phyloP scores from a whole-genome alignment of 352 stramenopile species.

The Phytophthora sojae region DNA sequence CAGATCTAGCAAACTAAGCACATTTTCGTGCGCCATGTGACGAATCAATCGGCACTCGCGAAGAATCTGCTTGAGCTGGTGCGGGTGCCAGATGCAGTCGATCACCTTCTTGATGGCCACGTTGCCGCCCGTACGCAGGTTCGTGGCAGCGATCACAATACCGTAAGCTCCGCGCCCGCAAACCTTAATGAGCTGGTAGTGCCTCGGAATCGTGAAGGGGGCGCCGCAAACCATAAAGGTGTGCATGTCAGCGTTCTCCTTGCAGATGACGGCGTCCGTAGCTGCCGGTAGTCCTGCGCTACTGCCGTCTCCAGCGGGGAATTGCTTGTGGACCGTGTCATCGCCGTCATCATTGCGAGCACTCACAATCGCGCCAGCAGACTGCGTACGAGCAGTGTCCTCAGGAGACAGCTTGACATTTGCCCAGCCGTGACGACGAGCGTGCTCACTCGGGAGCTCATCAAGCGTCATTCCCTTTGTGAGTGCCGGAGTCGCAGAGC shows the following conservation, averaged over 20 bases:
- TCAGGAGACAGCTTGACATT: conserved; percentile 86
- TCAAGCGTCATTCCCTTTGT: conserved; percentile 47
- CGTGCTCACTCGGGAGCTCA: conserved; percentile 48
- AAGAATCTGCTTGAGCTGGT: conserved; percentile 91
- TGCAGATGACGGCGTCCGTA: conserved; percentile 74
- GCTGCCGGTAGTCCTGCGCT: conserved; percentile 30
- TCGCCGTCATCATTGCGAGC: conserved; percentile 38
- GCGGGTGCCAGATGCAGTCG: conserved; percentile 90
- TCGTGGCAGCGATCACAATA: conserved; percentile 90
- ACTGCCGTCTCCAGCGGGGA: conserved; percentile 32
- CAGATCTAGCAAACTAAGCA: conserved; percentile 86
- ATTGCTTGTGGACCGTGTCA: conserved; percentile 49
- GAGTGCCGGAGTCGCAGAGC: conserved; percentile 47
- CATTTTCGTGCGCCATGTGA: conserved; percentile 88
- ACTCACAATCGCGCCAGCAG: conserved; percentile 56
- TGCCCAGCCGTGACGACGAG: conserved; percentile 73
- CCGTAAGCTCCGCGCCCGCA: conserved; percentile 89
- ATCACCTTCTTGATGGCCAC: conserved; percentile 94
- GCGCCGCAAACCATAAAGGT: conserved; percentile 92
- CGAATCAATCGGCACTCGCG: conserved; percentile 87
- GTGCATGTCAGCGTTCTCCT: conserved; percentile 90
- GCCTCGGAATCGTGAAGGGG: conserved; percentile 83
- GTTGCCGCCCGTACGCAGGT: conserved; percentile 82
- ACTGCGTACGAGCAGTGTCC: conserved; percentile 56
- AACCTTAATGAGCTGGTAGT: conserved; percentile 92